Base-by-base conservation (phyloP, 2,329 filamentous ascomycete species). In the Canariomyces notabilis region DNA sequence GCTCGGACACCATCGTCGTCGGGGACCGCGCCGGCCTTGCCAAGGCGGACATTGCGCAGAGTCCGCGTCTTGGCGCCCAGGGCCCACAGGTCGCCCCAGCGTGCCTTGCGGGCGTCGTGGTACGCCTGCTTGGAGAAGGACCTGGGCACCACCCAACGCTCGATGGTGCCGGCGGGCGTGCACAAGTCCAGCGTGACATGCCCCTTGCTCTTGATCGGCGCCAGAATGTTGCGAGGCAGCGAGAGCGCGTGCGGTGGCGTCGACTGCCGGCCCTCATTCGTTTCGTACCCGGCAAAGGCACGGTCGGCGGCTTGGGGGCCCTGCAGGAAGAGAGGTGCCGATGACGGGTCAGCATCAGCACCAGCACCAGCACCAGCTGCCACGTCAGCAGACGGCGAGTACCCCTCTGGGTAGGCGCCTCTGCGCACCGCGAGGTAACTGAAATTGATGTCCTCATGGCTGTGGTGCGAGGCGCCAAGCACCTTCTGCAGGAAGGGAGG, bases 71-170 rank as follows among this genome's bases (percentile, higher is more conserved):
- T 97, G 18, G 90, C 91, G 0, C 93, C 93, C 0, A 97, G 73
- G 1, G 91, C 89, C 93, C 93, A 98, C 8, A 97, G 73, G 63
- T 97, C 93, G 32, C 93, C 93, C 93, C 91, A 97, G 43, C 71
- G 71, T 0, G 85, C 79, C 69, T 98, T 98, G 51, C 93, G 82
- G 29, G 93, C 93, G 62, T 97, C 93, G 58, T 87, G 88, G 69
- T 91, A 97, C 1, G 89, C 89, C 58, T 85, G 81, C 57, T 79
- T 83, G 64, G 83, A 84, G 67, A 84, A 93, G 49, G 83, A 89
- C 57, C 82, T 82, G 2, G 91, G 87, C 0, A 98, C 84, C 0
- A 85, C 93, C 93, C 93, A 98, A 45, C 93, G 87, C 71, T 98
- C 91, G 26, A 96, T 82, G 34, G 78, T 82, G 23, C 87, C 93